phyloP scores from a whole-genome alignment of 2,329 filamentous ascomycete species.

The Xylariales sp. region DNA sequence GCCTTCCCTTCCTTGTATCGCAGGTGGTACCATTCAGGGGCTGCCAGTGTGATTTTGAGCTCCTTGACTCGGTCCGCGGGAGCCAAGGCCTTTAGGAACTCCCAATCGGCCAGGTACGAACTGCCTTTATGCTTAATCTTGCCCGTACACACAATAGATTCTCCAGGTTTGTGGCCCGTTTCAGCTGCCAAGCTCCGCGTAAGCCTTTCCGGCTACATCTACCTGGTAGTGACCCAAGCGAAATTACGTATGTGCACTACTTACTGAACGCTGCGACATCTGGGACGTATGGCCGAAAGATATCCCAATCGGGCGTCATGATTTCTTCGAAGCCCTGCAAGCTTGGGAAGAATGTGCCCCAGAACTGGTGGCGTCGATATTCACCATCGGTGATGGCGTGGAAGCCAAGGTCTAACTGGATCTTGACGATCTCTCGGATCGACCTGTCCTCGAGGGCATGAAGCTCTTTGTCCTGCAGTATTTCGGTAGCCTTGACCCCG shows the following conservation, averaged over 20 bases:
- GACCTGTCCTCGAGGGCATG: slow-evolving; percentile 53
- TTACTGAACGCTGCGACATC: slow-evolving; percentile 38
- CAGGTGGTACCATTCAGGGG: slow-evolving; percentile 52
- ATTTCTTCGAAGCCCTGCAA: slow-evolving; percentile 39
- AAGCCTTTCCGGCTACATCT: too few species aligned
- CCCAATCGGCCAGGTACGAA: slow-evolving; percentile 37
- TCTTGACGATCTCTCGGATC: slow-evolving; percentile 63
- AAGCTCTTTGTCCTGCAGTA: slow-evolving; percentile 38
- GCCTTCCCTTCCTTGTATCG: slow-evolving; percentile 51
- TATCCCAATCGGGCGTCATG: slow-evolving; percentile 41
- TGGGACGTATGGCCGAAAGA: slow-evolving; percentile 51
- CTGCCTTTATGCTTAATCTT: slow-evolving; percentile 42
- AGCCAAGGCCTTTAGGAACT: slow-evolving; percentile 39
- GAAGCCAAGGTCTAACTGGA: slow-evolving; percentile 64
- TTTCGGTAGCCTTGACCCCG: slow-evolving; percentile 29
- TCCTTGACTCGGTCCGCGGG: slow-evolving; percentile 58
- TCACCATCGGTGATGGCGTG: slow-evolving; percentile 52
- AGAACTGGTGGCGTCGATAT: slow-evolving; percentile 41
- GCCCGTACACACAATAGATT: slow-evolving; percentile 39
- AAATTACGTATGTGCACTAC: too few species aligned
- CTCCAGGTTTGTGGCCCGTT: slow-evolving; percentile 41
- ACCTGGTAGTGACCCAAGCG: too few species aligned
- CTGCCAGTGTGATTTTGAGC: slow-evolving; percentile 48
- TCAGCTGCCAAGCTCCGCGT: slow-evolving; percentile 32
- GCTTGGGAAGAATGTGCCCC: slow-evolving; percentile 41